Evolutionary conservation across 345 rosid species (phyloP).

Genomic region (Eucalyptus melliodora): DNA sequence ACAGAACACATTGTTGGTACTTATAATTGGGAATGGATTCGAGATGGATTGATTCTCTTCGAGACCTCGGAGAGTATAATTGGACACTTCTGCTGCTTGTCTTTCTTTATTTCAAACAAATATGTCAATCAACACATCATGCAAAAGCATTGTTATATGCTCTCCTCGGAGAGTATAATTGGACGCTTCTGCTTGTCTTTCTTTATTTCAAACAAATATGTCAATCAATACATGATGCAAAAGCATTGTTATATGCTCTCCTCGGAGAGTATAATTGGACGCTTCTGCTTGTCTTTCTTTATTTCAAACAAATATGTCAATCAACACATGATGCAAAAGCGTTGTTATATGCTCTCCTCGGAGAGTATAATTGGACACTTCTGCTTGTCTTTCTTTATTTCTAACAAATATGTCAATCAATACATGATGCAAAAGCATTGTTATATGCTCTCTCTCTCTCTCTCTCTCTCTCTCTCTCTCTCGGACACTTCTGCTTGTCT

Average conservation of each 20-base stretch:
- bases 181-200: neutral
- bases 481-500: too few relatives aligned
- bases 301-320: too few relatives aligned
- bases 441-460: too few relatives aligned
- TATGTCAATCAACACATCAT: neutral
- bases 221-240: neutral
- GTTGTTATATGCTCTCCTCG: too few relatives aligned
- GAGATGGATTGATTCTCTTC: neutral
- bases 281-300: too few relatives aligned
- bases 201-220: neutral
- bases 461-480: too few relatives aligned
- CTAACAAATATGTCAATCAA: too few relatives aligned
- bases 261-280: too few relatives aligned
- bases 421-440: neutral
- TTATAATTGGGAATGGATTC: neutral
- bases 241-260: neutral
- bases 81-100: neutral
- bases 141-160: neutral
- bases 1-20: neutral
- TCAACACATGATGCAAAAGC: too few relatives aligned
- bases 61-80: neutral
- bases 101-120: neutral
- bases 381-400: too few relatives aligned
- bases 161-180: neutral
- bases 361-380: too few relatives aligned